Evolutionary conservation across 805 yeast genomes (phyloP).

Genomic region (Zygosaccharomyces bisporus): DNA sequence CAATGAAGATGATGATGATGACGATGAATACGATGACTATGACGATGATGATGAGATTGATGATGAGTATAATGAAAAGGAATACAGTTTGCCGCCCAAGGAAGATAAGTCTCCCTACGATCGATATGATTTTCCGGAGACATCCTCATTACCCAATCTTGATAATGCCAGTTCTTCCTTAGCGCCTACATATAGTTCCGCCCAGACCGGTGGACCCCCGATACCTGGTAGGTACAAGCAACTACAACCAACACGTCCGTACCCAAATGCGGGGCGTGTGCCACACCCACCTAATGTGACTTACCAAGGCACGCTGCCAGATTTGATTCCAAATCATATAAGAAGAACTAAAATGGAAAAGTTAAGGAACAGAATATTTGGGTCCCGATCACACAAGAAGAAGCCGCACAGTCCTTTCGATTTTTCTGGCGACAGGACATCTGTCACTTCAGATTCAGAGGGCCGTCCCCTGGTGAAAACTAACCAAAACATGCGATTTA

Average conservation of each 20-base stretch:
- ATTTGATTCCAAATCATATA: slow-evolving; percentile 26
- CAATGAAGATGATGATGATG: slow-evolving; percentile 3
- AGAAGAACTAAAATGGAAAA: slow-evolving; percentile 22
- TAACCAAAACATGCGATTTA: slow-evolving; percentile 19
- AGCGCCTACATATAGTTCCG: neutral
- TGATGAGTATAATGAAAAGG: slow-evolving; percentile 7
- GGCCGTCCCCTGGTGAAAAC: slow-evolving; percentile 17
- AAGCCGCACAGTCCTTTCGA: slow-evolving; percentile 5
- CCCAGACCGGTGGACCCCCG: neutral
- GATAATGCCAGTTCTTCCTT: neutral
- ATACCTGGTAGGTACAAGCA: neutral
- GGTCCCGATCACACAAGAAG: slow-evolving; percentile 6
- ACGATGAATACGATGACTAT: slow-evolving; percentile 8
- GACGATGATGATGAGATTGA: slow-evolving; percentile 9
- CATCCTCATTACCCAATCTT: slow-evolving; percentile 3
- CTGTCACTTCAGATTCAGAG: slow-evolving; percentile 13
- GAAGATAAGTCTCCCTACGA: neutral
- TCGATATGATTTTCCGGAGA: slow-evolving; percentile 2
- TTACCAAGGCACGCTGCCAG: slow-evolving; percentile 29
- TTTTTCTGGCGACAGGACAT: slow-evolving; percentile 1
- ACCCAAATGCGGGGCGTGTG: neutral
- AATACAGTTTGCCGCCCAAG: slow-evolving; percentile 3
- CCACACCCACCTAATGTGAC: slow-evolving; percentile 15
- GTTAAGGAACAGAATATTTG: slow-evolving; percentile 16
- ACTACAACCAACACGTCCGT: neutral